These are phyloP conservation scores for Agroathelia rolfsii DNA, from an alignment of 1,284 basidiomycete genomes.

Conservation along the genomic window DNA sequence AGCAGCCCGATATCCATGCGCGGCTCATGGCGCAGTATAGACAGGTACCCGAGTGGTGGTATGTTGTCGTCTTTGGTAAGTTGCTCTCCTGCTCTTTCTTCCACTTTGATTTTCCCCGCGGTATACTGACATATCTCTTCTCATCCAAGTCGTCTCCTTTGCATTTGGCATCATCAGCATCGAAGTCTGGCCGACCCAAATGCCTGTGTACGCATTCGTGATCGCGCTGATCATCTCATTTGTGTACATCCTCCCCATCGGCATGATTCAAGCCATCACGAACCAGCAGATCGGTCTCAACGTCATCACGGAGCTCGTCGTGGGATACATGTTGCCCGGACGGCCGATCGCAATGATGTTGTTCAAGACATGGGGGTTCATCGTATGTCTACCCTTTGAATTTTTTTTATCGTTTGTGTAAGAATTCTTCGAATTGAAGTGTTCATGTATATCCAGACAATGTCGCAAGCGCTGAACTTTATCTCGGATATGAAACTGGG, in stretches of 20 bases:
- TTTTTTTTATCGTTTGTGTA: conserved; percentile 7
- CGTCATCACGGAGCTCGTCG: conserved; percentile 37
- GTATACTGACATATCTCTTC: conserved; percentile 16
- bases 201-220: conserved; percentile 54
- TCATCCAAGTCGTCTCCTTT: conserved; percentile 34
- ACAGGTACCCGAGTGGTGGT: conserved; percentile 75
- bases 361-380: conserved; percentile 24
- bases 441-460: conserved; percentile 14
- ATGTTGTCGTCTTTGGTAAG: conserved; percentile 28
- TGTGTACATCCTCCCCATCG: conserved; percentile 47
- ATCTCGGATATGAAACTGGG: conserved; percentile 35
- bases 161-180: conserved; percentile 60
- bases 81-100: not conserved
- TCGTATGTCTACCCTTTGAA: conserved; percentile 22
- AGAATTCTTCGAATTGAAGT: no score
- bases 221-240: conserved; percentile 26
- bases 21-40: conserved; percentile 72
- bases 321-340: conserved; percentile 30
- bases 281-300: conserved; percentile 30
- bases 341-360: conserved; percentile 32
- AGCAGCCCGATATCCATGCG: conserved; percentile 79
- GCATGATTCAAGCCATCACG: conserved; percentile 37
- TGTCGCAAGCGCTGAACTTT: conserved; percentile 31
- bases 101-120: no score
- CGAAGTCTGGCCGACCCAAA: conserved; percentile 56